Base-by-base conservation (phyloP, 2,329 filamentous ascomycete genomes). In the Penicillium brasilianum region DNA sequence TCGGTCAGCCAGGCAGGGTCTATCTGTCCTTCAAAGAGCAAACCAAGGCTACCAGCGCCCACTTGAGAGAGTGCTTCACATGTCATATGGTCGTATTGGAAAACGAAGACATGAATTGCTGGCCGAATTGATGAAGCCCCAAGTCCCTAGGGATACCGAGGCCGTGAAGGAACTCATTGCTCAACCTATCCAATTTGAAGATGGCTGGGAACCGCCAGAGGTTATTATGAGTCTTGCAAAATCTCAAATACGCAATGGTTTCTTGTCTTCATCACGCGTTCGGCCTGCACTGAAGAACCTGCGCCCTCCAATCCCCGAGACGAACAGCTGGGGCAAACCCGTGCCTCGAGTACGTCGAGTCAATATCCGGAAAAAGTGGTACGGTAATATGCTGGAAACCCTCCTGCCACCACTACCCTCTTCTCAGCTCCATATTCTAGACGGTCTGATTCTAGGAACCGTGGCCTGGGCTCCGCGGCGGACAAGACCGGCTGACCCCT, bases 51-150 rank as follows among this genome's bases (percentile, higher is more conserved):
- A 87, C 55, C 65, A 74, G 14, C 72, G 73, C 14, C 78, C 81
- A 14, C 72, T 89, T 18, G 76, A 82, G 48, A 84, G 81, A 57
- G 77, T 87, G 11, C 74, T 89, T 20, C 73, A 80, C 34, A 72
- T 82, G 60, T 80, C 86, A 14, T 89, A 88, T 67, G 87, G 85
- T 14, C 82, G 87, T 55, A 78, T 76, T 34, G 87, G 87, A 9
- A 80, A 75, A 64, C 77, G 84, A 34, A 80, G 84, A 66, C 77
- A 82, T 60, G 74, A 82, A 10, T 71, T 88, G 34, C 57, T 86
- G 60, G 60, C 66, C 5, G 68, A 70, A 4, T 64, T 82, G 32
- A 62, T 78, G 37, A 61, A 55, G 18, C 69, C 68, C 6, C 62
- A 75, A 52, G 41, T 69, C 2, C 70, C 71, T 9, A 49, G 57